phyloP scores from a whole-genome alignment of 495 filamentous ascomycete genomes.

The Glonium stellatum region DNA sequence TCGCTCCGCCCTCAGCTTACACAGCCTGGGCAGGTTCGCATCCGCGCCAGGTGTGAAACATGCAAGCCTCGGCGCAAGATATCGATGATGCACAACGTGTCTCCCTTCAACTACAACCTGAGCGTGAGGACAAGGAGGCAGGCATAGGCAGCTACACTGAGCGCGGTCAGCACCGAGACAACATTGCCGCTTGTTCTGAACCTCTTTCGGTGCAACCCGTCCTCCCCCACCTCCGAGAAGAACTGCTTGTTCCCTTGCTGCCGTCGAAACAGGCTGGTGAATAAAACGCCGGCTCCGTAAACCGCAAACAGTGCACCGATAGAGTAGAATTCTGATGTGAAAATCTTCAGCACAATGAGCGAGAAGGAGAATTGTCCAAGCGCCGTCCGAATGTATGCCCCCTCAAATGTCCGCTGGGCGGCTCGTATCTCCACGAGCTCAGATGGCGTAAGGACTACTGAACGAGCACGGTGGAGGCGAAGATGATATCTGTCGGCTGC shows the following conservation, averaged over 20 bases:
- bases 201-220: slow-evolving; percentile 60
- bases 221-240: slow-evolving; percentile 67
- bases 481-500: slow-evolving; percentile 41
- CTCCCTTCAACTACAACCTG: slow-evolving; percentile 29
- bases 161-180: slow-evolving; percentile 68
- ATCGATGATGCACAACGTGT: background rate
- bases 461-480: slow-evolving; percentile 76
- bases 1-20: background rate
- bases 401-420: slow-evolving; percentile 92
- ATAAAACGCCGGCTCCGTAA: slow-evolving; percentile 77
- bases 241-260: slow-evolving; percentile 91
- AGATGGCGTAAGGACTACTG: slow-evolving; percentile 68
- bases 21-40: background rate
- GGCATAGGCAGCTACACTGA: slow-evolving; percentile 77
- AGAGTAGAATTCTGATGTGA: slow-evolving; percentile 88
- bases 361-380: slow-evolving; percentile 92
- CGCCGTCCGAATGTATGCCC: slow-evolving; percentile 90
- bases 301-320: slow-evolving; percentile 88
- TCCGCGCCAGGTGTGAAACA: background rate
- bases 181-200: slow-evolving; percentile 82
- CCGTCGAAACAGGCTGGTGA: slow-evolving; percentile 72
- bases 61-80: background rate
- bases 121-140: slow-evolving; percentile 70
- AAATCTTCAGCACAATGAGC: slow-evolving; percentile 91
- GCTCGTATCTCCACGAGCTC: slow-evolving; percentile 93